Evolutionary conservation across 345 rosid species (phyloP).

Genomic region (Eucalyptus dawsonii): DNA sequence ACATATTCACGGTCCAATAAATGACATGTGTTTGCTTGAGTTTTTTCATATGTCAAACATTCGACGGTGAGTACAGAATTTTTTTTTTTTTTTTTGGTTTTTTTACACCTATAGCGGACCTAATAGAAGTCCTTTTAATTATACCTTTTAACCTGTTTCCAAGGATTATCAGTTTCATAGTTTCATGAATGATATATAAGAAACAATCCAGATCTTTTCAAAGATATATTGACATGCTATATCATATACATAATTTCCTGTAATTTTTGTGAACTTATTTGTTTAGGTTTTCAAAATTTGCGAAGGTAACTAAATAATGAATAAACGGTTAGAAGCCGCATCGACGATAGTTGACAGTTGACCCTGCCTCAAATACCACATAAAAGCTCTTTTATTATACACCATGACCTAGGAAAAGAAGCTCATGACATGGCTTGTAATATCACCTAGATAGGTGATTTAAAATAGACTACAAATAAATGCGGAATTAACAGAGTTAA

Average conservation of each 20-base stretch:
- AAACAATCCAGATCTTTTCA: not conserved
- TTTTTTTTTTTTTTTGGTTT: no score
- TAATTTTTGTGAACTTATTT: not conserved
- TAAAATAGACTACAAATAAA: no score
- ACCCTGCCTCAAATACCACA: not conserved
- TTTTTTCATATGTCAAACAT: not conserved
- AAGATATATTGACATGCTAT: not conserved
- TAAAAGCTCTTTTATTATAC: not conserved
- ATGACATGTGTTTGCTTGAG: not conserved
- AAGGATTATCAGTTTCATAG: no score
- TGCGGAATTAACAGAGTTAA: no score
- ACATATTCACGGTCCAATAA: no score
- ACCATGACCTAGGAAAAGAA: not conserved
- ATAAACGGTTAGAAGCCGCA: not conserved
- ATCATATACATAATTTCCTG: not conserved
- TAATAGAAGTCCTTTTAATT: no score
- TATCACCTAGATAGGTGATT: no score
- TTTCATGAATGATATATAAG: no score
- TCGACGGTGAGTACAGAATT: no score
- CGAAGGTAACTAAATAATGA: not conserved
- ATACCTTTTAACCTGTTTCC: not conserved
- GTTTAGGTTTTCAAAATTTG: not conserved
- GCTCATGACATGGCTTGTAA: not conserved
- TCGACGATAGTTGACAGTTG: not conserved
- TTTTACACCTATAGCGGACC: not conserved